Evolutionary conservation across 2,329 filamentous ascomycete genomes (phyloP).

Genomic region (Colletotrichum sp.): DNA sequence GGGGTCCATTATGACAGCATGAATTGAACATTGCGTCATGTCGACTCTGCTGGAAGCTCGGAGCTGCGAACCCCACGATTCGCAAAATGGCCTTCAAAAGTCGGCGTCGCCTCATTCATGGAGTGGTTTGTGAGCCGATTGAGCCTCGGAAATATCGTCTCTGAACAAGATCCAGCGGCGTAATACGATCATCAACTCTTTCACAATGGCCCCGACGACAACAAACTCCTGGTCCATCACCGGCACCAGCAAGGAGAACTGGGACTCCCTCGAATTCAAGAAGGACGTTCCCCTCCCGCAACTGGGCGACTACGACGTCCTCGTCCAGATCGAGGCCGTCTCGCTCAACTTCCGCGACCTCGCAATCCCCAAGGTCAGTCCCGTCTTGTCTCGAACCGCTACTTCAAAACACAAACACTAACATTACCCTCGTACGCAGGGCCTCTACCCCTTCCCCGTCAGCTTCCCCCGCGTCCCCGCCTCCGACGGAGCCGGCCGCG

Average conservation of each 20-base stretch:
- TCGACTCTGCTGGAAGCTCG: background rate
- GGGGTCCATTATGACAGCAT: conserved; percentile 1
- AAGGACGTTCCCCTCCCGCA: conserved; percentile 60
- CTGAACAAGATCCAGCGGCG: background rate
- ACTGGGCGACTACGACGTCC: conserved; percentile 72
- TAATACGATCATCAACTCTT: background rate
- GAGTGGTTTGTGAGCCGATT: accelerated
- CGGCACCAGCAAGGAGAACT: conserved; percentile 45
- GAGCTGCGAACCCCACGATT: background rate
- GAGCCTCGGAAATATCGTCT: background rate
- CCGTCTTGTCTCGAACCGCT: background rate
- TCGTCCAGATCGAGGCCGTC: conserved; percentile 66
- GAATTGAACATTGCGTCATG: conserved; percentile 13
- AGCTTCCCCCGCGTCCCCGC: conserved; percentile 50
- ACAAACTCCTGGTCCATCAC: conserved; percentile 62
- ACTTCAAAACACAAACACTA: background rate
- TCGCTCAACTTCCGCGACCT: conserved; percentile 62
- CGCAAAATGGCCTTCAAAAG: background rate
- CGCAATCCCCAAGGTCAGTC: conserved; percentile 44
- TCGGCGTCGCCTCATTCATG: background rate
- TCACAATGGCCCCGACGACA: conserved; percentile 32
- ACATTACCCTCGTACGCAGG: conserved; percentile 29
- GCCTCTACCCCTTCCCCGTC: conserved; percentile 50
- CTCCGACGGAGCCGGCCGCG: conserved; percentile 59
- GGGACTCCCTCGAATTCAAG: conserved; percentile 63